These are phyloP conservation scores for Clitopilus hobsonii DNA, from an alignment of 768 basidiomycete species.

Conservation along the genomic window DNA sequence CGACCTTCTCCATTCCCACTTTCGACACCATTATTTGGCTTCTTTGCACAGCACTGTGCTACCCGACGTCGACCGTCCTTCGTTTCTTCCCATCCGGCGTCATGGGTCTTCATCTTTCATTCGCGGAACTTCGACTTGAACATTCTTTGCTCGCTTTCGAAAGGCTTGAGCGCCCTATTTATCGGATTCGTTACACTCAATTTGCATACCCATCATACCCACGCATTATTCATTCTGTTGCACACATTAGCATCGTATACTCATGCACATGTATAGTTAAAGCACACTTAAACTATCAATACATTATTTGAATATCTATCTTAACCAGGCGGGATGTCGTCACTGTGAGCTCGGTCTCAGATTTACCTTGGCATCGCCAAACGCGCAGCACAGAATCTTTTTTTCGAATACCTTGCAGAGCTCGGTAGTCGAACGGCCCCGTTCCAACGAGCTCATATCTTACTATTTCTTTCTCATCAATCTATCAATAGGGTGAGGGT, in stretches of 20 bases:
- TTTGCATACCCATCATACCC: slow-evolving; percentile 10
- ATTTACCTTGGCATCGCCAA: too few species aligned
- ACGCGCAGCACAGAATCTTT: too few species aligned
- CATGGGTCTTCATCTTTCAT: not conserved
- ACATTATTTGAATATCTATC: not conserved
- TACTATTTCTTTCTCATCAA: too few species aligned
- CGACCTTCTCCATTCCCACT: slow-evolving; percentile 1
- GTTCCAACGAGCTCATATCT: too few species aligned
- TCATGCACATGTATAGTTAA: not conserved
- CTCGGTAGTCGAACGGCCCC: too few species aligned
- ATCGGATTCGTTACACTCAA: slow-evolving; percentile 10
- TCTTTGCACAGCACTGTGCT: not conserved
- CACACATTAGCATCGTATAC: not conserved
- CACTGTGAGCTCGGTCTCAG: too few species aligned
- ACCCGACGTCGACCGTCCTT: slow-evolving; percentile 15
- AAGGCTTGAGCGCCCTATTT: slow-evolving; percentile 5
- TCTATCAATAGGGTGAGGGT: too few species aligned
- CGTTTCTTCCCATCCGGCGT: not conserved
- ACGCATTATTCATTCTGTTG: slow-evolving; percentile 5
- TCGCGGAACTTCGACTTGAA: not conserved
- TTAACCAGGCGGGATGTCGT: too few species aligned
- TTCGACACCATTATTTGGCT: slow-evolving; percentile 1
- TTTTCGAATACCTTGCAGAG: too few species aligned
- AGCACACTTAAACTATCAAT: not conserved
- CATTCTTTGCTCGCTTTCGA: slow-evolving; percentile 1